These are phyloP conservation scores for Cryptosporidium meleagridis DNA, from an alignment of 169 alveolate species.

Conservation along the genomic window DNA sequence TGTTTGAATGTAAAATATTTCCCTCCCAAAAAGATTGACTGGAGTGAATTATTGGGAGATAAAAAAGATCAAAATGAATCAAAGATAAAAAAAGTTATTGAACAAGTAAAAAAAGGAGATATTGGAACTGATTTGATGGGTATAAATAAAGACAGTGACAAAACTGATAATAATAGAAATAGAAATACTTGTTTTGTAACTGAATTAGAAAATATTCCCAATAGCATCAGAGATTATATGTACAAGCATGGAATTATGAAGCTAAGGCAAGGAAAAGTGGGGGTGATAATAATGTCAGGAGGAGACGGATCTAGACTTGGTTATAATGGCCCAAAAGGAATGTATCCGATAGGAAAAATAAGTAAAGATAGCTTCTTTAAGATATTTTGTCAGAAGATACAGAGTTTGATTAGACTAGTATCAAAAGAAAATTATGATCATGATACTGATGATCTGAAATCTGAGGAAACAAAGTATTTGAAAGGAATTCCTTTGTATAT, in stretches of 20 bases:
- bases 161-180: neutral
- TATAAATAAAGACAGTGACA: neutral
- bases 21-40: constrained; percentile 1
- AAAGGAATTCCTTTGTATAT: constrained; percentile 80
- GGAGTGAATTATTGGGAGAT: neutral
- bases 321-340: constrained; percentile 87
- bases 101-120: neutral
- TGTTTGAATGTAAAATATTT: neutral
- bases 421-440: neutral
- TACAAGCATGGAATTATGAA: constrained; percentile 77
- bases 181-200: neutral
- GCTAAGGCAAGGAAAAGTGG: constrained; percentile 84
- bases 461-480: neutral
- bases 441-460: neutral
- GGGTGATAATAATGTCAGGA: constrained; percentile 86
- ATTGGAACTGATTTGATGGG: neutral
- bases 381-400: constrained; percentile 82
- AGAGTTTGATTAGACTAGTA: constrained; percentile 79
- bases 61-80: neutral
- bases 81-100: neutral
- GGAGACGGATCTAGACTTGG: constrained; percentile 91
- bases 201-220: constrained; percentile 10
- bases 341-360: constrained; percentile 82
- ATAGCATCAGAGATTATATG: neutral
- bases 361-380: constrained; percentile 84